Conservation (phyloP, 371 early-diverging fungal genomes). For the Mortierella polycephala region DNA sequence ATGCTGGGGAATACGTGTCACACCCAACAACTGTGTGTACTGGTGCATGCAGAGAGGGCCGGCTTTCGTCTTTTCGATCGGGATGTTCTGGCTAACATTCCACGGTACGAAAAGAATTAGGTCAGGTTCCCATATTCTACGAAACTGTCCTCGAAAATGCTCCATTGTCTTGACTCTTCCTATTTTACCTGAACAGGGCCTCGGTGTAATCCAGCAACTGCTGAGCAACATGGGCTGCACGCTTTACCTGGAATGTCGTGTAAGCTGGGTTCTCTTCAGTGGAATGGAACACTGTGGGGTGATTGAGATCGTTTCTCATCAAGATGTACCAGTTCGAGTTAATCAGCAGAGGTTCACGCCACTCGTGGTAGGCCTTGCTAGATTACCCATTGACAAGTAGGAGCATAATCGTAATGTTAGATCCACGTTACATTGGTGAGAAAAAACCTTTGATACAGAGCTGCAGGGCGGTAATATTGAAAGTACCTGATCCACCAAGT, state of each 20-base stretch:
- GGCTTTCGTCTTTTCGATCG: slow-evolving; percentile 65
- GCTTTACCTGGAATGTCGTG: slow-evolving; percentile 82
- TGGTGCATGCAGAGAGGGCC: slow-evolving; percentile 87
- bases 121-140: not conserved
- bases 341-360: slow-evolving; percentile 88
- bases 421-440: not conserved
- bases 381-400: not conserved
- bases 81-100: slow-evolving; percentile 56
- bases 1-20: slow-evolving; percentile 82
- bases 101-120: not conserved
- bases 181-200: slow-evolving; percentile 65
- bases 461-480: not conserved
- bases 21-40: slow-evolving; percentile 79
- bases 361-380: slow-evolving; percentile 85
- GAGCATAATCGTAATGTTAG: not conserved
- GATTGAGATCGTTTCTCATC: slow-evolving; percentile 73
- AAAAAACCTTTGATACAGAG: not conserved
- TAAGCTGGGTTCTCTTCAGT: slow-evolving; percentile 58
- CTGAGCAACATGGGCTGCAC: slow-evolving; percentile 85
- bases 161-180: not conserved
- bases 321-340: slow-evolving; percentile 93
- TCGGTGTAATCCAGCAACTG: slow-evolving; percentile 80
- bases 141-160: too few relatives aligned
- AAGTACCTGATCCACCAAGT: slow-evolving; percentile 85
- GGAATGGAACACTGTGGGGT: slow-evolving; percentile 64